Conservation (phyloP, 805 yeast genomes). For the Pichia cabralensis region DNA sequence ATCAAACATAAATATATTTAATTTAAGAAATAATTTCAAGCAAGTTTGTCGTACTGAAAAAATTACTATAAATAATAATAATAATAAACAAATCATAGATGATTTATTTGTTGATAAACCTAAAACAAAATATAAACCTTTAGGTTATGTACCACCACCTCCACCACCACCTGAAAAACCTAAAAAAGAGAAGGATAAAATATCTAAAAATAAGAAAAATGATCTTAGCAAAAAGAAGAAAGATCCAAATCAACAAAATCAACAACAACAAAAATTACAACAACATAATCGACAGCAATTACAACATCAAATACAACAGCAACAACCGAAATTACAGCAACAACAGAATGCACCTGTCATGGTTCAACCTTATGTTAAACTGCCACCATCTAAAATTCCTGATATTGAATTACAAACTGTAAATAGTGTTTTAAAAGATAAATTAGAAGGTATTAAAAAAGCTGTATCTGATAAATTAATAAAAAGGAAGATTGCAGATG, state of each 20-base stretch:
- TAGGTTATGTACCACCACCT: conserved; percentile 9
- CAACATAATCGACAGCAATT: neutral
- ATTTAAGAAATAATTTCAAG: conserved; percentile 63
- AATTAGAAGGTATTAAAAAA: conserved; percentile 64
- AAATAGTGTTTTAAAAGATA: conserved; percentile 60
- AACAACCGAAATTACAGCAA: neutral
- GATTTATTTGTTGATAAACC: conserved; percentile 53
- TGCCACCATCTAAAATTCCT: conserved; percentile 88
- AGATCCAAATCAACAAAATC: neutral
- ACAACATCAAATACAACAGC: neutral
- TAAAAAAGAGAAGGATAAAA: conserved; percentile 1
- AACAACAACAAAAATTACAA: neutral
- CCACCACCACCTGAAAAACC: conserved; percentile 5
- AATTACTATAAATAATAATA: conserved; percentile 75
- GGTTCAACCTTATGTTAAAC: conserved; percentile 71
- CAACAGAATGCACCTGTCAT: conserved; percentile 22
- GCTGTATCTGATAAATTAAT: conserved; percentile 82
- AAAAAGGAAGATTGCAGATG: conserved; percentile 58
- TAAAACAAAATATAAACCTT: conserved; percentile 46
- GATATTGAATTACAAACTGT: conserved; percentile 85
- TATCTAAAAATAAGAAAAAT: neutral
- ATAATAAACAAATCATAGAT: no score
- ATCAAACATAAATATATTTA: conserved; percentile 58
- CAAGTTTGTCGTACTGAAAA: conserved; percentile 63
- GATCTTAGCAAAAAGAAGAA: neutral